Evolutionary conservation across 176 grass and related monocot genomes (phyloP).

Genomic region (Musa schizocarpa): DNA sequence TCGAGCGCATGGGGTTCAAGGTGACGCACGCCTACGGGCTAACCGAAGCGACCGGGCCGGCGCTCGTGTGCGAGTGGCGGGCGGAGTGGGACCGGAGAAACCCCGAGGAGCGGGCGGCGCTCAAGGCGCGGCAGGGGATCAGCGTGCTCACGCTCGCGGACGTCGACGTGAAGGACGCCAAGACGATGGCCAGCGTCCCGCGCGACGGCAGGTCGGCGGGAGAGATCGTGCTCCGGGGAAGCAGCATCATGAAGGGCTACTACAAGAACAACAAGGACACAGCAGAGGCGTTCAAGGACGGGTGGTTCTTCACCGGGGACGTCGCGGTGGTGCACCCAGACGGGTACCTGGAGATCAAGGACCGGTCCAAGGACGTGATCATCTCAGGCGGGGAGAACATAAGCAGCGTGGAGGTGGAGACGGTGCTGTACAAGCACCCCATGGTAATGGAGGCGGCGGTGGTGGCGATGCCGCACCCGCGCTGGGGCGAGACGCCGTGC

Average conservation of each 20-base stretch:
- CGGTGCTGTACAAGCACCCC: conserved; percentile 40
- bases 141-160: conserved; percentile 46
- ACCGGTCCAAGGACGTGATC: conserved; percentile 72
- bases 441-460: conserved; percentile 44
- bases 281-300: conserved; percentile 27
- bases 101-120: conserved; percentile 27
- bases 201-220: conserved; percentile 44
- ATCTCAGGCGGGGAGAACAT: conserved; percentile 64
- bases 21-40: conserved; percentile 68
- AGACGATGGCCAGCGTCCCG: conserved; percentile 32
- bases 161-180: conserved; percentile 46
- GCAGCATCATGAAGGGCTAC: conserved; percentile 73
- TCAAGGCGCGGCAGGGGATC: conserved; percentile 63
- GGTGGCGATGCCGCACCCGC: conserved; percentile 50
- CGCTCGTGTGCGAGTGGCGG: conserved; percentile 68
- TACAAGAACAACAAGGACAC: conserved; percentile 49
- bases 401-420: conserved; percentile 67
- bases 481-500: conserved; percentile 14
- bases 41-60: conserved; percentile 55
- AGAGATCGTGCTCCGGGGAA: conserved; percentile 55
- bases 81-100: conserved; percentile 49
- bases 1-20: conserved; percentile 47
- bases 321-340: conserved; percentile 64
- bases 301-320: conserved; percentile 64
- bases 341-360: conserved; percentile 66